Conservation (phyloP, 352 stramenopile genomes). For the Pilasporangium apinafurcum region DNA sequence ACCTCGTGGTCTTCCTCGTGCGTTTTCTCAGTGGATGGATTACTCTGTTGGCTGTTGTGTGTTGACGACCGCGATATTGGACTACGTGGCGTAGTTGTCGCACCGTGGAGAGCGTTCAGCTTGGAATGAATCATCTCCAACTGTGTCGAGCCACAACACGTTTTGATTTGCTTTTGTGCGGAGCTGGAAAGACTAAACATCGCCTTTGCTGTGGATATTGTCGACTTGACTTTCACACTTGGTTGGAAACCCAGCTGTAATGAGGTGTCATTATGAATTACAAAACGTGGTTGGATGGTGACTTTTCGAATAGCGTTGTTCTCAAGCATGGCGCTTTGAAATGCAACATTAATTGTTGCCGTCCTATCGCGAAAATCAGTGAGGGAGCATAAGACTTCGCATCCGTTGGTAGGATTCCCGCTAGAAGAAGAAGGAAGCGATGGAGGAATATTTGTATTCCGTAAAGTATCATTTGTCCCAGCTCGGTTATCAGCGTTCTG, state of each 20-base stretch:
- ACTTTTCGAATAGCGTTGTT: conserved; percentile 43
- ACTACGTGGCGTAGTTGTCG: conserved; percentile 23
- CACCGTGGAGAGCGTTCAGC: conserved; percentile 47
- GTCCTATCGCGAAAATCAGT: conserved; percentile 51
- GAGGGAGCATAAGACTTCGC: conserved; percentile 37
- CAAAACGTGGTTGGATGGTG: conserved; percentile 54
- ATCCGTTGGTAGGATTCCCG: background rate
- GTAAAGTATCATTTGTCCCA: background rate
- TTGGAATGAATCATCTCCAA: conserved; percentile 73
- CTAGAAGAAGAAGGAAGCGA: conserved; percentile 8
- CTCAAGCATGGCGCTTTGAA: conserved; percentile 40
- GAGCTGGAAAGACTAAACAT: conserved; percentile 49
- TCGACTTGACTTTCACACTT: conserved; percentile 39
- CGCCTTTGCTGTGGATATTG: conserved; percentile 48
- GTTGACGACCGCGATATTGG: conserved; percentile 7
- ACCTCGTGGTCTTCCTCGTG: conserved; percentile 38
- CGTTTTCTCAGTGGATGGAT: too few species aligned
- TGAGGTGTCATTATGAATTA: conserved; percentile 54
- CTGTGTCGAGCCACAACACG: conserved; percentile 51
- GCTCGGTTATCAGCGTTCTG: too few species aligned
- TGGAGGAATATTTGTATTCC: too few species aligned
- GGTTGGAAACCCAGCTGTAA: conserved; percentile 50
- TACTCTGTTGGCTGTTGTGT: conserved; percentile 13
- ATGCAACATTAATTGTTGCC: conserved; percentile 57
- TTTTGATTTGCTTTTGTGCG: conserved; percentile 27